Evolutionary conservation across 2,329 filamentous ascomycete genomes (phyloP), one percentile per base, ranked within the genome.

Genomic region (Arachnopeziza araneosa): DNA sequence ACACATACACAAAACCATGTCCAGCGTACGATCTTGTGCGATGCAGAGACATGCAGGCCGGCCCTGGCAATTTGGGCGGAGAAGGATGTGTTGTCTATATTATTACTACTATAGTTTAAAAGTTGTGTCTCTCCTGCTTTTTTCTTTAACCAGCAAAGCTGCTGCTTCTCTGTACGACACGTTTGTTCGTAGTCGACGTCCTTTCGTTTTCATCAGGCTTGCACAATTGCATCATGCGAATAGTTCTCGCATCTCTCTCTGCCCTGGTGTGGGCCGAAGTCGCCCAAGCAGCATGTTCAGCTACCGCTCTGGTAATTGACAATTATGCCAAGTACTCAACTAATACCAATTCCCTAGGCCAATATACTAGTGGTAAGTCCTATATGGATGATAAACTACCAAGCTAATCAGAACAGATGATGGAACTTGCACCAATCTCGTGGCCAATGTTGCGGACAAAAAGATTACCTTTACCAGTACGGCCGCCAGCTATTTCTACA

Each of bases 401-500:
- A 50, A 7, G 17, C 58, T 67, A 54, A 65, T 57, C 21, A 22
- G 8, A 30, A 10, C 62, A 82, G 80, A 83, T 64, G 81, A 83
- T 72, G 76, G 72, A 17, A 74, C 75, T 60, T 81, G 80, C 74
- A 72, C 71, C 63, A 70, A 76, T 67, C 68, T 79, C 68, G 73
- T 72, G 53, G 67, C 68, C 17, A 65, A 69, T 52, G 76, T 73
- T 36, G 72, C 72, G 17, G 71, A 71, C 17, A 77, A 77, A 53
- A 75, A 78, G 30, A 75, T 83, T 23, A 76, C 75, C 8, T 80
- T 84, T 70, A 78, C 75, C n/a, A 78, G 79, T 32, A 79, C 76
- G 62, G 66, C 73, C 19, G 67, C 65, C 24, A 78, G 79, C 14
- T 83, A 83, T 72, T 83, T 81, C 63, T 83, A 83, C 66, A 80